Conservation (phyloP, 2,329 filamentous ascomycete species). For the Albophoma yamanashiensis region DNA sequence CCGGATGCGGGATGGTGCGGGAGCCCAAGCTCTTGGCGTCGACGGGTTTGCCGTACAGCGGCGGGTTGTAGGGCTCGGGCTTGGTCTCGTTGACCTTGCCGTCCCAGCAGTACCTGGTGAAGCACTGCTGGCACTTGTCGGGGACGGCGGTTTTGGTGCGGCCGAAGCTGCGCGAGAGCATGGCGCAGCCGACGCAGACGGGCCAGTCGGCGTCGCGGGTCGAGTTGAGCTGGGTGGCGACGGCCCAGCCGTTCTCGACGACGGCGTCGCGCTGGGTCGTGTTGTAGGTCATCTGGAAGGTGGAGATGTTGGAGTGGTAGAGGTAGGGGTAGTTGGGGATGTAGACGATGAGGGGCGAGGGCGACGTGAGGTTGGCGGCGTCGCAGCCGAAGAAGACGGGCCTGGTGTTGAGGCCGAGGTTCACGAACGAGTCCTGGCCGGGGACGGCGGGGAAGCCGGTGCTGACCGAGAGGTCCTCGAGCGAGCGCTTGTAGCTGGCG, state of each 20-base stretch:
- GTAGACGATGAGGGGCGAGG: constrained; percentile 70
- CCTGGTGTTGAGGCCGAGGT: constrained; percentile 45
- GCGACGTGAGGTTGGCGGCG: constrained; percentile 40
- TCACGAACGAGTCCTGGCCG: constrained; percentile 42
- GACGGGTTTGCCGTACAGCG: constrained; percentile 14
- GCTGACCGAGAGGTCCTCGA: constrained; percentile 36
- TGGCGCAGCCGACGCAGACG: constrained; percentile 78
- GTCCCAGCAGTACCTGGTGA: constrained; percentile 83
- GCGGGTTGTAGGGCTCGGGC: constrained; percentile 21
- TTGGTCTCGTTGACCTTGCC: constrained; percentile 43
- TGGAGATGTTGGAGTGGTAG: constrained; percentile 66
- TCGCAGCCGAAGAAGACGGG: constrained; percentile 57
- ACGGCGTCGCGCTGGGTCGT: constrained; percentile 61
- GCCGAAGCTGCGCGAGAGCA: constrained; percentile 64
- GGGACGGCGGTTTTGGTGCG: constrained; percentile 62
- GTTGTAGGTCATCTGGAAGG: constrained; percentile 58
- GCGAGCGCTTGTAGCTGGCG: constrained; percentile 45
- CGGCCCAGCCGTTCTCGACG: constrained; percentile 78
- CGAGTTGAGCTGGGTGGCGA: constrained; percentile 72
- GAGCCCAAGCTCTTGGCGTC: constrained; percentile 13
- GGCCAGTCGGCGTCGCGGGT: constrained; percentile 68
- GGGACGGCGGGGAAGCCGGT: constrained; percentile 50
- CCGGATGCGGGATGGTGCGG: neutral
- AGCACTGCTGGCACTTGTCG: constrained; percentile 64
- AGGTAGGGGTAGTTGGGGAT: constrained; percentile 70